phyloP scores from a whole-genome alignment of 2,329 filamentous ascomycete genomes.

The Botryotinia calthae region DNA sequence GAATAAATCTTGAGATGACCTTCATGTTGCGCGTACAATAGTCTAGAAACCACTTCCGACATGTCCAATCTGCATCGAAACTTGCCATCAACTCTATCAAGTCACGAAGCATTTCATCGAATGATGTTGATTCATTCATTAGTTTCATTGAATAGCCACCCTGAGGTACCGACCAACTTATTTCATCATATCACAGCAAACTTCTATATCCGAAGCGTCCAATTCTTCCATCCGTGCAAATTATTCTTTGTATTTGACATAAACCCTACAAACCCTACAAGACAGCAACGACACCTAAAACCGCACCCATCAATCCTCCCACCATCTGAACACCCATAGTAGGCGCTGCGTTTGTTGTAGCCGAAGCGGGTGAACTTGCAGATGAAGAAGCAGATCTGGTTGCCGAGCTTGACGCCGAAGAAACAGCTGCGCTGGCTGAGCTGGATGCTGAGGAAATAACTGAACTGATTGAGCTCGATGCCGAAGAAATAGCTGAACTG shows the following conservation, averaged over 20 bases:
- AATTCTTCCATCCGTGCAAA: background rate
- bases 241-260: background rate
- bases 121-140: background rate
- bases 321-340: background rate
- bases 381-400: background rate
- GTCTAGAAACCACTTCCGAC: background rate
- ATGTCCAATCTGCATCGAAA: background rate
- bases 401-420: background rate
- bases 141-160: background rate
- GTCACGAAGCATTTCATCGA: background rate
- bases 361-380: background rate
- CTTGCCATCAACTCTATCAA: background rate
- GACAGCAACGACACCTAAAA: conserved; percentile 10
- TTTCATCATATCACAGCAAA: background rate
- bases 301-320: conserved; percentile 10
- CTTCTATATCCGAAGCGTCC: background rate
- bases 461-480: background rate
- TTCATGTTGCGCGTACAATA: background rate
- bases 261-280: background rate
- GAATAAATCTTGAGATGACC: background rate
- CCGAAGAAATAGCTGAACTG: background rate
- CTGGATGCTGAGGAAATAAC: background rate
- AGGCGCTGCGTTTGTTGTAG: conserved; percentile 8
- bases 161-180: background rate
- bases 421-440: background rate